Base-by-base conservation (phyloP, 2,329 filamentous ascomycete species). In the Claviceps fusiformis region DNA sequence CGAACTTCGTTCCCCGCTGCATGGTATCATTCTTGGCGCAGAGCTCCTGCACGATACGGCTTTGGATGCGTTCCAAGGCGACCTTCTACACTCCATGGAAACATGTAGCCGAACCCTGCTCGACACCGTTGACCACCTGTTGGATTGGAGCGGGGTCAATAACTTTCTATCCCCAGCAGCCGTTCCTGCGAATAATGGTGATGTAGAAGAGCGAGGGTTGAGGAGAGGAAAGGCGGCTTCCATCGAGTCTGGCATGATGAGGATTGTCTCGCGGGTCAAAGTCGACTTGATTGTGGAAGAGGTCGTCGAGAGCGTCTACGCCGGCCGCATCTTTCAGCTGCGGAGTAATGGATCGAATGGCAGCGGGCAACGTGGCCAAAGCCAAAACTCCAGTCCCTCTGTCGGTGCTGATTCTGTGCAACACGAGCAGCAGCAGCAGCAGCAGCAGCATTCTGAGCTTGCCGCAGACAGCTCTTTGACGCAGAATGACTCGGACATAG, bases 1-100 rank as follows among this genome's bases (percentile, higher is more conserved):
- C 60, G 81, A 85, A 62, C 66, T 85, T 15, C 72, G 81, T 5
- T 81, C 77, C 2, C 81, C 81, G 0, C 67, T 85, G 0, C 81
- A 85, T 55, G 81, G 81, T 2, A 76, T 84, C 37, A 66, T 84
- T 0, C 74, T 78, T 0, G 79, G 70, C 53, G 70, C 73, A 1
- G 78, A 81, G 58, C 64, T 82, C 3, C 61, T 83, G 0, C 71
- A 73, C 4, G 77, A 81, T n/a, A 79, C 77, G 0, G 57, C 66
- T 0, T 67, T 81, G 37, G 71, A 70, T 45, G 69, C 70, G 1
- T 69, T 72, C 5, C 78, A 80, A 58, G 67, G 69, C 3, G 72
- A 75, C 17, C 69, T 76, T 13, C 62, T 77, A 0, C 68, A 73
- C 31, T 76, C 74, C 1, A 75, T 81, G 45, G 72, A 79, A 54